Conservation (phyloP, 2,329 filamentous ascomycete species). For the Hypoxylon sp. region DNA sequence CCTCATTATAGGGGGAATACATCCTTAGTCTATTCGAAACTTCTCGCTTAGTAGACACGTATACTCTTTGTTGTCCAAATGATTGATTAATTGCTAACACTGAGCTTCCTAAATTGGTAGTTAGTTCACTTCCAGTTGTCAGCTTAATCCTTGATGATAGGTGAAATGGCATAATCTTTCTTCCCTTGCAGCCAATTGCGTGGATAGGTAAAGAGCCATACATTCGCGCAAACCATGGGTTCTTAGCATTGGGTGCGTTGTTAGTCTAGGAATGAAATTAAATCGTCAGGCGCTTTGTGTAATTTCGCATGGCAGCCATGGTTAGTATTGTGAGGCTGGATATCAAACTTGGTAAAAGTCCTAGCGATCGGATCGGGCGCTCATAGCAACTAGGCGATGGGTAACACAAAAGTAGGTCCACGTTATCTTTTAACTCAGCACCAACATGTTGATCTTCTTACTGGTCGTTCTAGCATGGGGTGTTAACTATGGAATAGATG, state of each 20-base stretch:
- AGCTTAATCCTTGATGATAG: neutral
- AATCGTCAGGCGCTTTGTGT: neutral
- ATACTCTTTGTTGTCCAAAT: neutral
- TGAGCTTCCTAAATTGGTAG: neutral
- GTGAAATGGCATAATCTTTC: neutral
- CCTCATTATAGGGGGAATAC: neutral
- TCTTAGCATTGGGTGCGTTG: neutral
- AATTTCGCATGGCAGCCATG: too few relatives aligned
- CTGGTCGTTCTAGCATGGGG: neutral
- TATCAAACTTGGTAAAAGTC: neutral
- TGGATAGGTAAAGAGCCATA: neutral
- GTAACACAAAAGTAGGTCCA: neutral
- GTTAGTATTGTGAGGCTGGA: neutral
- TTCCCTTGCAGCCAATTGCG: neutral
- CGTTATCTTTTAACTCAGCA: neutral
- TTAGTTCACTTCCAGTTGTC: neutral
- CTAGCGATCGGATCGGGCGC: neutral
- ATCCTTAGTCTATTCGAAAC: neutral
- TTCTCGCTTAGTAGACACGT: neutral
- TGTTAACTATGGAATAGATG: neutral
- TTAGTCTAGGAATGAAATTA: neutral
- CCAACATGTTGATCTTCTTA: neutral
- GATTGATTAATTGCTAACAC: neutral
- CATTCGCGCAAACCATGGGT: neutral
- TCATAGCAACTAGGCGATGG: constrained; percentile 3